Evolutionary conservation across 805 yeast species (phyloP).

Genomic region (Yamadazyma scolyti): DNA sequence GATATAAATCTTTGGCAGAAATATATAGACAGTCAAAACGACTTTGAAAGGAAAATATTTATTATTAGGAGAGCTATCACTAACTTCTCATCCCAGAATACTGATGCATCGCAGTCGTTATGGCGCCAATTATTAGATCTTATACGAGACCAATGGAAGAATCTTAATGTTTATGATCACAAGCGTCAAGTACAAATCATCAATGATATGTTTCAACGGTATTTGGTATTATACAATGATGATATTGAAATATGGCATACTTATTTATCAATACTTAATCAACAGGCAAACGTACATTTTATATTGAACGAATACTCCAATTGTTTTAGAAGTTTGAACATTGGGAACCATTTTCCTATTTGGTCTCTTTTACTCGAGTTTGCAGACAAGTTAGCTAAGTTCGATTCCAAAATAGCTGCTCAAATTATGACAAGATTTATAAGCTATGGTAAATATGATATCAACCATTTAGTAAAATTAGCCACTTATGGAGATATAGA

Average conservation of each 20-base stretch:
- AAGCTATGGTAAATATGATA: slow-evolving; percentile 8
- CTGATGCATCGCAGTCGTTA: slow-evolving; percentile 44
- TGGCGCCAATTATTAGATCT: slow-evolving; percentile 52
- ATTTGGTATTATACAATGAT: slow-evolving; percentile 2
- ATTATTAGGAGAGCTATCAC: slow-evolving; percentile 49
- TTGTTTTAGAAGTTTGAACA: slow-evolving; percentile 3
- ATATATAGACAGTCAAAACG: slow-evolving; percentile 25
- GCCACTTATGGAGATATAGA: slow-evolving; percentile 1
- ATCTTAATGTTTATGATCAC: slow-evolving; percentile 23
- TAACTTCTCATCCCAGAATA: slow-evolving; percentile 13
- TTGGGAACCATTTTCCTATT: slow-evolving; percentile 5
- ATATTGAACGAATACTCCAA: slow-evolving; percentile 8
- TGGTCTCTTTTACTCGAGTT: slow-evolving; percentile 52
- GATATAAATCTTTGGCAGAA: slow-evolving; percentile 42
- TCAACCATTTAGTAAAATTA: slow-evolving; percentile 5
- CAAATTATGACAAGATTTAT: slow-evolving; percentile 5
- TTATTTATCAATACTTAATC: slow-evolving; percentile 6
- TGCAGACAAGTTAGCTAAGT: slow-evolving; percentile 31
- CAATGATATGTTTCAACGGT: slow-evolving; percentile 44
- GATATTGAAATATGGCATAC: slow-evolving; percentile 7
- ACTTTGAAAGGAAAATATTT: slow-evolving; percentile 36
- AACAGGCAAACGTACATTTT: slow-evolving; percentile 4
- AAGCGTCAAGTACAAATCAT: slow-evolving; percentile 29
- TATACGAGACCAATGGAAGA: slow-evolving; percentile 26
- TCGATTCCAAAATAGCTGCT: slow-evolving; percentile 1